phyloP scores from a whole-genome alignment of 495 filamentous ascomycete genomes.

The Podospora sp. region DNA sequence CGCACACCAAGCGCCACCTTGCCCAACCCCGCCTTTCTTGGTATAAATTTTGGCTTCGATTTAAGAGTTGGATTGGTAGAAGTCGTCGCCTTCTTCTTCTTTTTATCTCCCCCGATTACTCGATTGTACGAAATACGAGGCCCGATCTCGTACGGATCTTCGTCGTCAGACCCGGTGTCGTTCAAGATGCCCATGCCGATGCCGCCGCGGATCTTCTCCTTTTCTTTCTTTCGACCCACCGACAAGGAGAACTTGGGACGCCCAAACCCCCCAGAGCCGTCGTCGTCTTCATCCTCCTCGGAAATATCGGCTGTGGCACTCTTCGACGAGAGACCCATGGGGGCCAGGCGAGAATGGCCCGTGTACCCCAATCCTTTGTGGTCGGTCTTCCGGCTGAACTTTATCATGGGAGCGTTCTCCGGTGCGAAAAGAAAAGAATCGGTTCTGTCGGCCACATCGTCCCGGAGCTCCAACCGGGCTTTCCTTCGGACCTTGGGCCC shows the following conservation, averaged over 20 bases:
- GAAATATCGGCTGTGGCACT: conserved; percentile 28
- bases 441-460: conserved; percentile 41
- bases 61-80: conserved; percentile 64
- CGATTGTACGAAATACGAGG: conserved; percentile 90
- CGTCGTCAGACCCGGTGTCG: conserved; percentile 95
- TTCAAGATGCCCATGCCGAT: conserved; percentile 92
- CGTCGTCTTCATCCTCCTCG: conserved; percentile 53
- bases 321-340: conserved; percentile 23
- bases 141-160: conserved; percentile 91
- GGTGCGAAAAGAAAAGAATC: conserved; percentile 85
- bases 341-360: conserved; percentile 61
- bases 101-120: conserved; percentile 81
- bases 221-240: conserved; percentile 42
- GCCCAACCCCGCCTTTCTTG: conserved; percentile 67
- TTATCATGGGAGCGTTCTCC: conserved; percentile 75
- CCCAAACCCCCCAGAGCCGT: conserved; percentile 46
- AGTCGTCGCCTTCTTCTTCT: conserved; percentile 67
- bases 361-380: conserved; percentile 80
- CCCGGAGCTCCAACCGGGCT: conserved; percentile 65
- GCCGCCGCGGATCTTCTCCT: conserved; percentile 60
- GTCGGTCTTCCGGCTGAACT: conserved; percentile 75
- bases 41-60: conserved; percentile 74
- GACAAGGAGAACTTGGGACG: conserved; percentile 32
- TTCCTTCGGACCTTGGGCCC: conserved; percentile 83
- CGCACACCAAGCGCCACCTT: conserved; percentile 61